Base-by-base conservation (phyloP, 129 eudicot species). In the Pittosporum tobira region DNA sequence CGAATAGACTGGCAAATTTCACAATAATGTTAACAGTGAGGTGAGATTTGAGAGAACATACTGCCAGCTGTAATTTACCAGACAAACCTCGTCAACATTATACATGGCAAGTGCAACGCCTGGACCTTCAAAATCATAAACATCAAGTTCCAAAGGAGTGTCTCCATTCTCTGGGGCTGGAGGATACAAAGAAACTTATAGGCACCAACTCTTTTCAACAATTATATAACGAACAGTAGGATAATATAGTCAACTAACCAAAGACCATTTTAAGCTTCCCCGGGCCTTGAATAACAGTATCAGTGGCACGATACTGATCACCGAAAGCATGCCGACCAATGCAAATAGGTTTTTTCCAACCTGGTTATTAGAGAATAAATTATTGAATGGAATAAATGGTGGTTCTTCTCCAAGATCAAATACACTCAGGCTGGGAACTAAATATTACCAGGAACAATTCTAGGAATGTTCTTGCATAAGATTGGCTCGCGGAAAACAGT, bases 291-390 rank as follows among this genome's bases (percentile, higher is more conserved):
- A 90, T 90, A 36, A 82, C 61, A 11, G 85, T 20, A 71, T 91
- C 98, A 28, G 95, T 91, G 70, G 98, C 98, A 51, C 98, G 95
- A 72, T 91, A 91, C 69, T 91, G 98, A 68, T 91, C 98, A 64
- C 98, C 98, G 52, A 83, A 91, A 26, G 98, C 98, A 78, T 91
- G 98, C 59, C 98, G 87, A 13, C 98, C 98, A 43, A 91, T 91
- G 57, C 98, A 91, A 57, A 91, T 91, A 48, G 98, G 95, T 67
- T 85, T 80, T 65, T 70, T 76, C 98, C 98, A 91, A 49, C 98
- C 98, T 91, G 81, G 25, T 71, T 27, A 70, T 63, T 18, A 59
- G 19, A 61, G 14, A 45, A 29, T 19, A 36, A 47, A 29, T 48
- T 61, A 57, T 48, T 48, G 57, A 45, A 60, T 4, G 2, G 48